A percentile compares a stretch with the other conserved stretches of the same genome.
These are phyloP conservation scores for Lactarius sanguifluus DNA, from an alignment of 768 basidiomycete species.

Conservation along the genomic window DNA sequence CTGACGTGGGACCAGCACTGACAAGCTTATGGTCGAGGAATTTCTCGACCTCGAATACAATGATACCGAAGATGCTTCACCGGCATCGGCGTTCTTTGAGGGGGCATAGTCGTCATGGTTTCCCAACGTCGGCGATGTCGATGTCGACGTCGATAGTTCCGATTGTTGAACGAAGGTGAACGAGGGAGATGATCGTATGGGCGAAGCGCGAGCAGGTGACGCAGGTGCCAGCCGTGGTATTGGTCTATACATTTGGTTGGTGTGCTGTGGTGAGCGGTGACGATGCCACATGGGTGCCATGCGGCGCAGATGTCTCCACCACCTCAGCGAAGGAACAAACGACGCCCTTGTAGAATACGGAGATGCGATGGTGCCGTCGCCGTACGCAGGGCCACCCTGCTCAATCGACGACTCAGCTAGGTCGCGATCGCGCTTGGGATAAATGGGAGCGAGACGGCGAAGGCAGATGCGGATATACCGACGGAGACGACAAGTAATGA, in stretches of 20 bases:
- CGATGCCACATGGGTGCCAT: constrained; percentile 24
- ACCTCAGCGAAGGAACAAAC: constrained; percentile 10
- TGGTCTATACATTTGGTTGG: constrained; percentile 25
- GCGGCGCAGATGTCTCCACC: constrained; percentile 18
- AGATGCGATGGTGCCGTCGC: constrained; percentile 12
- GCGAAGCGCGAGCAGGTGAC: constrained; percentile 34
- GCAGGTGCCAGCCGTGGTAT: constrained; percentile 31
- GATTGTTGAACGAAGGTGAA: constrained; percentile 23
- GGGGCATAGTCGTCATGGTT: constrained; percentile 23
- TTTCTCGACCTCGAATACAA: constrained; percentile 64
- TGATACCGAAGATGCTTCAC: constrained; percentile 31
- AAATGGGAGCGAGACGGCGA: constrained; percentile 31
- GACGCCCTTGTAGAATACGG: constrained; percentile 12
- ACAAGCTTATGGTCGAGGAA: constrained; percentile 61
- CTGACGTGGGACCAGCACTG: constrained; percentile 51
- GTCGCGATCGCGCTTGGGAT: constrained; percentile 32
- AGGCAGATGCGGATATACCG: constrained; percentile 48
- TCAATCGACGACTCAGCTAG: constrained; percentile 36
- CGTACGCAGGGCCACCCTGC: constrained; percentile 32
- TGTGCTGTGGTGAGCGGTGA: constrained; percentile 18
- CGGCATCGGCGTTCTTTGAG: constrained; percentile 18
- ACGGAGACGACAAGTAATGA: constrained; percentile 57
- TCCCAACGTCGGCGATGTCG: constrained; percentile 26
- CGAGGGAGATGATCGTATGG: constrained; percentile 33
- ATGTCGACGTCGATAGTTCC: constrained; percentile 18